Conservation (phyloP, 352 stramenopile genomes). For the Phytophthora pistaciae region DNA sequence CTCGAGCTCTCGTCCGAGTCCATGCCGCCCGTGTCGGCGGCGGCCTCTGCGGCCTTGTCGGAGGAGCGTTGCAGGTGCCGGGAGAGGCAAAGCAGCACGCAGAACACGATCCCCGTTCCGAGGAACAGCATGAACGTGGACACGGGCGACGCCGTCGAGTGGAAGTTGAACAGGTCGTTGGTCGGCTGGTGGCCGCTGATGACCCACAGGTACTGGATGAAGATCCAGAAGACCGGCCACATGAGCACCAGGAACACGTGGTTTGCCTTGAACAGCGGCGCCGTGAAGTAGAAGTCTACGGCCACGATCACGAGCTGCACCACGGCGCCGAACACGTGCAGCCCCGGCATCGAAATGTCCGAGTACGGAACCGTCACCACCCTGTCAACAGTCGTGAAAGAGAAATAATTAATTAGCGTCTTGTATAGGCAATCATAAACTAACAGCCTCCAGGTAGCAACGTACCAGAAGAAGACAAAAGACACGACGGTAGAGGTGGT, state of each 20-base stretch:
- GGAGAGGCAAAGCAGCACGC: slow-evolving; percentile 47
- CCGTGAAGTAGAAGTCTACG: slow-evolving; percentile 70
- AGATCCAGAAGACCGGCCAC: slow-evolving; percentile 65
- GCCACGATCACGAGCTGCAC: slow-evolving; percentile 56
- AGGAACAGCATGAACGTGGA: slow-evolving; percentile 45
- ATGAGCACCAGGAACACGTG: slow-evolving; percentile 68
- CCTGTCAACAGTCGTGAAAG: slow-evolving; percentile 21
- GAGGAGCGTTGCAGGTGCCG: slow-evolving; percentile 43
- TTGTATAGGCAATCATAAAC: not conserved
- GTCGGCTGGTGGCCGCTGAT: slow-evolving; percentile 61
- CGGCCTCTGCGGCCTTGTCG: slow-evolving; percentile 28
- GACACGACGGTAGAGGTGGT: slow-evolving; percentile 50
- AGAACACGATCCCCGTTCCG: slow-evolving; percentile 53
- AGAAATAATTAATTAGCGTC: not conserved
- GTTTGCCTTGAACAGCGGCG: slow-evolving; percentile 67
- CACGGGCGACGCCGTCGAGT: slow-evolving; percentile 49
- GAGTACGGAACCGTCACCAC: slow-evolving; percentile 52
- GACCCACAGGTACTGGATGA: slow-evolving; percentile 68
- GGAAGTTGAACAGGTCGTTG: slow-evolving; percentile 70
- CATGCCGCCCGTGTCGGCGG: slow-evolving; percentile 24
- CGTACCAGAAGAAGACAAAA: slow-evolving; percentile 68
- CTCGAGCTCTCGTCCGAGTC: slow-evolving; percentile 39
- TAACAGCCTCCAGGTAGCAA: not conserved
- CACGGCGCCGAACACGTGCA: slow-evolving; percentile 47
- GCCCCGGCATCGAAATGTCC: slow-evolving; percentile 32